Percentiles rank a stretch among this genome's conserved stretches.
Conservation (phyloP, 352 stramenopile genomes). For the Phytophthora rubi region DNA sequence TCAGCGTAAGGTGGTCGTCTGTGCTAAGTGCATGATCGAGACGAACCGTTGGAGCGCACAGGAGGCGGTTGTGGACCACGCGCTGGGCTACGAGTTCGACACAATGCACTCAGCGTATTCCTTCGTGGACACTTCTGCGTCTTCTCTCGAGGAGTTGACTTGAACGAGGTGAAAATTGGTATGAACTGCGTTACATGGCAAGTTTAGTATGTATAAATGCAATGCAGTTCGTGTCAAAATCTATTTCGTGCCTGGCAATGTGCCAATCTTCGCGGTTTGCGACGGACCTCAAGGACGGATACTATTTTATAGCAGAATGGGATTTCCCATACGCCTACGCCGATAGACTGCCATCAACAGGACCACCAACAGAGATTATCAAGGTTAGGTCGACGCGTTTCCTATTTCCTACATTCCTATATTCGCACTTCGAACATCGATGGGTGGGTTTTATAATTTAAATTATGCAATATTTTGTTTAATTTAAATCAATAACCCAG, state of each 20-base stretch:
- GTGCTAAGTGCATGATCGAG: constrained; percentile 42
- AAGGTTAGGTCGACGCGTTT: no score
- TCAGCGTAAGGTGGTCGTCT: constrained; percentile 46
- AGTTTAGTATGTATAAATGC: constrained; percentile 4
- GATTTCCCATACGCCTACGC: no score
- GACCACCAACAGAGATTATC: no score
- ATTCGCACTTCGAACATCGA: no score
- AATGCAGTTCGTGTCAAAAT: not conserved
- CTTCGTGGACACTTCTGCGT: constrained; percentile 30
- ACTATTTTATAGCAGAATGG: no score
- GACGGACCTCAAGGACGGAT: not conserved
- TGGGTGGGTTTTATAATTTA: no score
- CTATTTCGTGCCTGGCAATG: no score
- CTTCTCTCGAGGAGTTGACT: constrained; percentile 15
- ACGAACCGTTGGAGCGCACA: constrained; percentile 38
- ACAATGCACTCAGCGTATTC: constrained; percentile 13
- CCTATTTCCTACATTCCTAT: no score
- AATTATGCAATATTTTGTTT: no score
- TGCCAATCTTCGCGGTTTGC: not conserved
- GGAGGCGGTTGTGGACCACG: constrained; percentile 32
- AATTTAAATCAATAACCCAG: no score
- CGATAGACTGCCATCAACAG: no score
- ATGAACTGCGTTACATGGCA: constrained; percentile 1
- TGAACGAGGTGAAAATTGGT: not conserved
- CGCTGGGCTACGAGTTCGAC: constrained; percentile 17